Percentiles rank a stretch among this genome's conserved stretches.
Evolutionary conservation across 2,329 filamentous ascomycete genomes (phyloP).

Genomic region (Triangularia setosa): DNA sequence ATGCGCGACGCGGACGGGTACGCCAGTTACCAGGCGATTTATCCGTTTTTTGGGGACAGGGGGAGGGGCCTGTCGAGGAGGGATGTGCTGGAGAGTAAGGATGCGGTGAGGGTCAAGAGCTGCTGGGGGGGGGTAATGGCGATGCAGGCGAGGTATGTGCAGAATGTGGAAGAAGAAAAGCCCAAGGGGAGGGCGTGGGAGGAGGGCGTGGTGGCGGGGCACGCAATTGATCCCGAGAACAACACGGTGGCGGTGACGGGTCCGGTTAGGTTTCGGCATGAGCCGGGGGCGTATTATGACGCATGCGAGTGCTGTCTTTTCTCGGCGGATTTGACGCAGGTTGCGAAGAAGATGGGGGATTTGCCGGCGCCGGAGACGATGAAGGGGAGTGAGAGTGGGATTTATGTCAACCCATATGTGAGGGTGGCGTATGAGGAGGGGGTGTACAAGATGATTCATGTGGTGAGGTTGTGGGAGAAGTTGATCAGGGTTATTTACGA

Average conservation of each 20-base stretch:
- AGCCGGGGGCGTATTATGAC: conserved; percentile 58
- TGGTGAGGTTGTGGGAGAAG: conserved; percentile 62
- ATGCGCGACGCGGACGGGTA: conserved; percentile 63
- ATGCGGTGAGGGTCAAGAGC: conserved; percentile 65
- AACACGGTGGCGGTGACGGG: conserved; percentile 29
- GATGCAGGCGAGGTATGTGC: conserved; percentile 59
- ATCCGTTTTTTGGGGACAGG: conserved; percentile 59
- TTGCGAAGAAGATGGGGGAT: conserved; percentile 34
- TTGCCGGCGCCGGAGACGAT: conserved; percentile 44
- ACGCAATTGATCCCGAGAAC: conserved; percentile 35
- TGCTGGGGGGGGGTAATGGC: conserved; percentile 78
- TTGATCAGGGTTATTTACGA: conserved; percentile 58
- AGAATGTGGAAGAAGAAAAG: conserved; percentile 36
- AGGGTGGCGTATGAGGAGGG: conserved; percentile 62
- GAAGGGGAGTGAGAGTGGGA: conserved; percentile 26
- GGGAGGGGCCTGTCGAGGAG: conserved; percentile 53
- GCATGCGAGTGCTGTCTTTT: conserved; percentile 63
- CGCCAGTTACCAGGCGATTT: conserved; percentile 60
- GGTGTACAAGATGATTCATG: conserved; percentile 55
- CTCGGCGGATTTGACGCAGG: conserved; percentile 43
- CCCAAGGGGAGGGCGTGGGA: background rate
- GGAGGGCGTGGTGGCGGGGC: conserved; percentile 31
- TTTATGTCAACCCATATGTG: conserved; percentile 73
- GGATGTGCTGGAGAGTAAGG: conserved; percentile 58
- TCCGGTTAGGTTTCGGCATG: conserved; percentile 54